Evolutionary conservation across 2,329 filamentous ascomycete species (phyloP).

Genomic region (Uncinocarpus reesii): DNA sequence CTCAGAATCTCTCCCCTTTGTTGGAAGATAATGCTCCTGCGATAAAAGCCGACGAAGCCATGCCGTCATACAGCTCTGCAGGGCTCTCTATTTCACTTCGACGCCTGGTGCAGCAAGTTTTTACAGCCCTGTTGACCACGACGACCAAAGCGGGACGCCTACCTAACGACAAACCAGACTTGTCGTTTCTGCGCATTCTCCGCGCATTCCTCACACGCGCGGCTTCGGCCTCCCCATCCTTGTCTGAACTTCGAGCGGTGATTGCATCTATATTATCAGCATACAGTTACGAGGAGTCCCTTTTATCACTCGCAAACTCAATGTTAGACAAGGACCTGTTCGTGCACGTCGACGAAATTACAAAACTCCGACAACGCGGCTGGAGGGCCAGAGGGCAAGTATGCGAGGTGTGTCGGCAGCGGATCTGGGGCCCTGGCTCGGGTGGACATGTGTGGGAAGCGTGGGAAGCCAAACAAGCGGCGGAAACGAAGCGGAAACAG

Average conservation of each 20-base stretch:
- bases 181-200: constrained; percentile 80
- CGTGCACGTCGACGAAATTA: constrained; percentile 64
- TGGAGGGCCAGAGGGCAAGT: constrained; percentile 81
- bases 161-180: constrained; percentile 39
- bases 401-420: constrained; percentile 73
- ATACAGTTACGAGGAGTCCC: constrained; percentile 88
- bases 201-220: constrained; percentile 79
- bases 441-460: constrained; percentile 66
- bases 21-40: constrained; percentile 4
- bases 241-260: constrained; percentile 76
- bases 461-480: constrained; percentile 56
- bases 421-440: constrained; percentile 82
- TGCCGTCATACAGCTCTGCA: not conserved
- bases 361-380: constrained; percentile 65
- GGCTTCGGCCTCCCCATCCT: constrained; percentile 67
- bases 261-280: constrained; percentile 85
- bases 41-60: not conserved
- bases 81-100: constrained; percentile 56
- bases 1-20: constrained; percentile 45
- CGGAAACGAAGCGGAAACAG: constrained; percentile 25
- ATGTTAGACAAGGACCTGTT: constrained; percentile 86
- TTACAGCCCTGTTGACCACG: constrained; percentile 72
- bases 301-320: constrained; percentile 72
- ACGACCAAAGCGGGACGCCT: constrained; percentile 25
- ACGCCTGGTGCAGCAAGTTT: constrained; percentile 75